A percentile compares a stretch with the other conserved stretches of the same genome.
Evolutionary conservation across 768 basidiomycete species (phyloP).

Genomic region (Rhodosporidiobolus odoratus): DNA sequence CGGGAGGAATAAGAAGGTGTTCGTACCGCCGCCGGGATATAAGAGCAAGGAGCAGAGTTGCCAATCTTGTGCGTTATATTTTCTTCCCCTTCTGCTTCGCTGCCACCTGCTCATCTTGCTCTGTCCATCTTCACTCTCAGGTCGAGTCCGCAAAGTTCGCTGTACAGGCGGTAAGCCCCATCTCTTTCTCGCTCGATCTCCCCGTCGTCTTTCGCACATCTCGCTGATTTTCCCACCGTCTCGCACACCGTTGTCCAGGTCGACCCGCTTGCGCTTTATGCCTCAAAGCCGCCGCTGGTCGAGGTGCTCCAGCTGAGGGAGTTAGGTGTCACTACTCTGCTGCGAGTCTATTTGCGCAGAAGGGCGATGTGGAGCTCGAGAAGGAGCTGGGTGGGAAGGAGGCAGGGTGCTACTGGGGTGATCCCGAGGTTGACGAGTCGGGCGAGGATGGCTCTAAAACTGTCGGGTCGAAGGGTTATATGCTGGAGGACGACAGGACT

Average conservation of each 20-base stretch:
- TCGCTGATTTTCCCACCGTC: not conserved
- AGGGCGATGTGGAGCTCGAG: conserved; percentile 1
- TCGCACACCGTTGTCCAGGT: not conserved
- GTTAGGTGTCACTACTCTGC: conserved; percentile 4
- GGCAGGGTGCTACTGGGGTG: not conserved
- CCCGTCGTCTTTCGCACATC: not conserved
- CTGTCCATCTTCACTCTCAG: not conserved
- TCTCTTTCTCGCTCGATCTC: not conserved
- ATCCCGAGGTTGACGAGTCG: not conserved
- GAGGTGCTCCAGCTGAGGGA: not conserved
- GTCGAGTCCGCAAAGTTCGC: conserved; percentile 1
- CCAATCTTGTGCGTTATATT: not conserved
- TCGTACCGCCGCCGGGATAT: not conserved
- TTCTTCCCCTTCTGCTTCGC: not conserved
- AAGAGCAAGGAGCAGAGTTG: not conserved
- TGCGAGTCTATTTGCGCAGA: not conserved
- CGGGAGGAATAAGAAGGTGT: too few relatives aligned
- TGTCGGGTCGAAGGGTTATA: too few relatives aligned
- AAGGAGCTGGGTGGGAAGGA: not conserved
- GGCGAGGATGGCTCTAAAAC: too few relatives aligned
- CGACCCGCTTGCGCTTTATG: conserved; percentile 11
- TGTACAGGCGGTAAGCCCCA: not conserved
- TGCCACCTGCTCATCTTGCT: not conserved
- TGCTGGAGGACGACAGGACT: too few relatives aligned
- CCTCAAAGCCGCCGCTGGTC: not conserved